Base-by-base conservation (phyloP, 1,284 basidiomycete genomes). In the Microbotryomycetes sp. region DNA sequence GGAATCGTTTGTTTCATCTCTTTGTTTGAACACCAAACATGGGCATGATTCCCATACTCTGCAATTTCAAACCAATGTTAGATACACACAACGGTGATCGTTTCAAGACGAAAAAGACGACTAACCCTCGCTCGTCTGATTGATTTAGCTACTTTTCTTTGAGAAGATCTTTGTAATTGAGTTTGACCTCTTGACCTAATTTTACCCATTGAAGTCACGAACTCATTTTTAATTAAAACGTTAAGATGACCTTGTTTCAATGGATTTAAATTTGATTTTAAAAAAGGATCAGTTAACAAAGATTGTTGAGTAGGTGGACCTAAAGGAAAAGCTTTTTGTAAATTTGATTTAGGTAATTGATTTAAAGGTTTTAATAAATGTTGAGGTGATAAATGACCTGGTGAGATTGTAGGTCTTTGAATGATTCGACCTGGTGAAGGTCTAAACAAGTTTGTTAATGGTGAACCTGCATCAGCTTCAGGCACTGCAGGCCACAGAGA, bases 131-230 rank as follows among this genome's bases (percentile, higher is more conserved):
- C 89, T 59, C 94, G 81, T 60, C 89, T 84, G 62, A 97, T 87
- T 45, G 93, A 89, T 77, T 93, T 93, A 51, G 85, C 88, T 4
- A 97, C 73, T 65, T 81, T 80, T 49, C 91, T 81, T 76, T 97
- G 93, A 66, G 80, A 88, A 75, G 84, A 86, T 76, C 85, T 83
- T 4, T 92, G 92, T 54, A 97, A 80, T 0, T 81, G 80, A 0
- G 91, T 96, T 57, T 82, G 74, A 9, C 81, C 81, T 49, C 94
- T 81, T 16, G 79, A 76, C 68, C 81, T 80, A 69, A 97, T 89
- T 79, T 87, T 90, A 58, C 92, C 93, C 84, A 97, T 88, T 30
- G 84, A 83, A 6, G 88, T 82, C 59, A 92, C 77, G 74, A 84
- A 97, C 14, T 78, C 69, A n/a, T 79, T 77, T 47, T 92, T 78